Base-by-base conservation (phyloP, 441 rosid species). In the Metrosideros polymorpha region DNA sequence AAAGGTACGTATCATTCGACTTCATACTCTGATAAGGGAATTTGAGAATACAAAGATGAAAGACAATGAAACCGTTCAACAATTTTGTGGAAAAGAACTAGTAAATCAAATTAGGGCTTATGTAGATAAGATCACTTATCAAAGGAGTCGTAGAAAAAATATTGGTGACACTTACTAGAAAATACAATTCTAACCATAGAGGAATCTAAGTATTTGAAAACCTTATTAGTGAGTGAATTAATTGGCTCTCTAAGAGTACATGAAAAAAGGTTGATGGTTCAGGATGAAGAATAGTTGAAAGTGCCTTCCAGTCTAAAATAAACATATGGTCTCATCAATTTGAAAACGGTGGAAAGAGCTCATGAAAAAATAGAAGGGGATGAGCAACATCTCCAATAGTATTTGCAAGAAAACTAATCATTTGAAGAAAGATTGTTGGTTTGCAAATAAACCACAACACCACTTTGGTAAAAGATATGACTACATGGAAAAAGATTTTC, bases 281-380 rank as follows among this genome's bases (percentile, higher is more conserved):
- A 29, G 14, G 19, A 59, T 14, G 66, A n/a, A 13, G 9, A 29
- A n/a, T 59, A 6, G 35, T 59, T 59, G 19, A 59, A 59, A 59
- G 35, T 29, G 5, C 4, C 66, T 13, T 59, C 14, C 29, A n/a
- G 17, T n/a, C 19, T 29, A 59, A 59, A 29, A 59, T 17, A 59
- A 49, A 49, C 14, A 59, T 29, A 6, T 2, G 0, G 2, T 59
- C 66, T 57, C 35, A 14, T 29, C 66, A 59, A 59, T 59, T 35
- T 57, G 29, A 14, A 57, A 13, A 6, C 6, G 66, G 35, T 13
- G 35, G 35, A 57, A 57, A 15, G 35, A n/a, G 35, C 19, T 13
- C 35, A 29, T 0, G 9, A 7, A 29, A 57, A 59, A 59, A 59
- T n/a, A 29, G 6, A 29, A n/a, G 19, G 14, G 19, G 0, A 0